Percentiles rank a stretch among this genome's conserved stretches.
Conservation (phyloP, 306 rosid species). For the Vicia sativa region DNA sequence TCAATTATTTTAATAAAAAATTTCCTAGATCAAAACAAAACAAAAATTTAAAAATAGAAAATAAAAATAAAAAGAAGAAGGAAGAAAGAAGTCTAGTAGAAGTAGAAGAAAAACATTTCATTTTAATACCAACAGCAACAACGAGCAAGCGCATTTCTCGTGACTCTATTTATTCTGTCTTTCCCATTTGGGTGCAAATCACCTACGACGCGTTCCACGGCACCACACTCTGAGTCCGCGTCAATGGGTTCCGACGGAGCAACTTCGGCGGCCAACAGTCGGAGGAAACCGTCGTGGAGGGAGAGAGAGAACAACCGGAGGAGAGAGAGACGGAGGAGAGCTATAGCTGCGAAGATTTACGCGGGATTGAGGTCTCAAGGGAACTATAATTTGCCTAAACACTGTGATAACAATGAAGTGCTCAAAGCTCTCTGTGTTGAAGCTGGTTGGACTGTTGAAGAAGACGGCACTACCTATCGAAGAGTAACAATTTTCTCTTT, state of each 20-base stretch:
- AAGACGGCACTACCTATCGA: conserved; percentile 91
- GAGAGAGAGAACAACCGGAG: conserved; percentile 93
- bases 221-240: background rate
- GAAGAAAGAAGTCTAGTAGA: background rate
- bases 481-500: conserved; percentile 49
- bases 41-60: too few relatives aligned
- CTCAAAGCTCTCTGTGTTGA: conserved; percentile 81
- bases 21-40: too few relatives aligned
- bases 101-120: background rate
- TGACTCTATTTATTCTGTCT: conserved; percentile 40
- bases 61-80: background rate
- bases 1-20: too few relatives aligned
- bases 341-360: conserved; percentile 84
- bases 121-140: background rate
- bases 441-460: conserved; percentile 98
- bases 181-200: conserved; percentile 40
- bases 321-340: conserved; percentile 87
- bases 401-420: conserved; percentile 92
- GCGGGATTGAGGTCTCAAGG: conserved; percentile 86
- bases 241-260: conserved; percentile 87
- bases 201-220: conserved; percentile 38
- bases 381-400: conserved; percentile 83
- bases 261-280: conserved; percentile 61
- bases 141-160: conserved; percentile 62
- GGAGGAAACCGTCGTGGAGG: conserved; percentile 97